Base-by-base conservation (phyloP, 164 flowering plant genomes). In the Liquidambar formosana region DNA sequence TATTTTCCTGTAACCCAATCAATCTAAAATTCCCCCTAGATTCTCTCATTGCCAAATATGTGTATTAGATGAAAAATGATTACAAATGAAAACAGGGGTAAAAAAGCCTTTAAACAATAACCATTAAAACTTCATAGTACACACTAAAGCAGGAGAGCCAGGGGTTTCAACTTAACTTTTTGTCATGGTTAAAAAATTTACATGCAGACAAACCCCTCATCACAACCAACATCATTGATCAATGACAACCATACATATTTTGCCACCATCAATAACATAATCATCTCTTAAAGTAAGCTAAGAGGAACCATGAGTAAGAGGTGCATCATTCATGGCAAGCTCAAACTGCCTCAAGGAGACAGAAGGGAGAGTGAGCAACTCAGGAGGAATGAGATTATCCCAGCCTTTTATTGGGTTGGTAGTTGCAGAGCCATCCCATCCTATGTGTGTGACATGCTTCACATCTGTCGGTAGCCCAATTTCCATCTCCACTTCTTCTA, bases 401-500 rank as follows among this genome's bases (percentile, higher is more conserved):
- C 89, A 88, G 1, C 80, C 80, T 53, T 65, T 77, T 18, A 77
- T 10, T 4, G 85, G 77, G 63, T 79, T 79, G 21, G 76, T 70
- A 10, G 81, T 72, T 12, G 83, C 65, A 46, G 82, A 76, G 10
- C 86, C 87, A 79, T 91, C 96, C 82, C 81, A 82, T 69, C 97
- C 98, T 68, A 94, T 91, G 77, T 94, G 98, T 33, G 92, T 79
- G 38, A 90, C 89, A 77, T 94, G 97, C 80, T 89, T 87, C 73
- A 89, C 96, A 81, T 94, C 88, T 49, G 96, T 91, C 61, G 98
- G 98, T 19, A 67, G 61, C 58, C 97, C 98, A 66, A 94, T 94
- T 77, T 93, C 92, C 82, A 88, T 80, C 21, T 88, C 89, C 77
- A 60, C 75, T 21, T 78, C 65, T 44, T 72, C 89, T 45, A 64